phyloP scores from a whole-genome alignment of 2,329 filamentous ascomycete species.

The Hypoxylon sp. region DNA sequence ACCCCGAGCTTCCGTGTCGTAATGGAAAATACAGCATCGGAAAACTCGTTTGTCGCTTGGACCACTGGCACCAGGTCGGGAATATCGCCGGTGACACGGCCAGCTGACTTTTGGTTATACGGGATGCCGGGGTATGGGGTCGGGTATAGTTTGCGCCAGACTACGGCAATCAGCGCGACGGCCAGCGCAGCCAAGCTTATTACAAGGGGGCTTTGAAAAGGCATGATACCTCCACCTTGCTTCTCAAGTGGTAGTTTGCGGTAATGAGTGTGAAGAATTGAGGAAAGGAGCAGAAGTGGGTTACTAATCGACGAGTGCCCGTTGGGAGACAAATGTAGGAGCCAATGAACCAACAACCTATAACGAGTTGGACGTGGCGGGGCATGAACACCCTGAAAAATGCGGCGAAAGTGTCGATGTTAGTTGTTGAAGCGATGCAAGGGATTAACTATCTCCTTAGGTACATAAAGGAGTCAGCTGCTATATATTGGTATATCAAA shows the following conservation, averaged over 20 bases:
- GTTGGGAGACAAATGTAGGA: not conserved
- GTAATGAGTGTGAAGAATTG: not conserved
- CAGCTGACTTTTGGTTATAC: no score
- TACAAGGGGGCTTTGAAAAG: constrained; percentile 1
- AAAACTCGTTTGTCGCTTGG: no score
- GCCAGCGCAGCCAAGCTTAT: constrained; percentile 1
- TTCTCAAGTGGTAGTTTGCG: constrained; percentile 2
- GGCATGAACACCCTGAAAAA: no score
- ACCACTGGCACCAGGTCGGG: no score
- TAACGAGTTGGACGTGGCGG: no score
- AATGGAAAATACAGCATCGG: not conserved
- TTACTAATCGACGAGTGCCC: no score
- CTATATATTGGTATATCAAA: no score
- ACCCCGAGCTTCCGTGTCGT: constrained; percentile 1
- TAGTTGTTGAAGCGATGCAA: not conserved
- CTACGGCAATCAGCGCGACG: constrained; percentile 6
- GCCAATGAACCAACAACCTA: not conserved
- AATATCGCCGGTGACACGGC: no score
- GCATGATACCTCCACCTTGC: constrained; percentile 3
- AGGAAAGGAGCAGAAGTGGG: no score
- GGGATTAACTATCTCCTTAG: not conserved
- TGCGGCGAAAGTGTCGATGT: no score
- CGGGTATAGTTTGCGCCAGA: not conserved
- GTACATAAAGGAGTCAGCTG: not conserved
- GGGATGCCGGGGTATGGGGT: not conserved